These are phyloP conservation scores for Scedosporium aurantiacum DNA, from an alignment of 2,329 filamentous ascomycete genomes.

Conservation along the genomic window DNA sequence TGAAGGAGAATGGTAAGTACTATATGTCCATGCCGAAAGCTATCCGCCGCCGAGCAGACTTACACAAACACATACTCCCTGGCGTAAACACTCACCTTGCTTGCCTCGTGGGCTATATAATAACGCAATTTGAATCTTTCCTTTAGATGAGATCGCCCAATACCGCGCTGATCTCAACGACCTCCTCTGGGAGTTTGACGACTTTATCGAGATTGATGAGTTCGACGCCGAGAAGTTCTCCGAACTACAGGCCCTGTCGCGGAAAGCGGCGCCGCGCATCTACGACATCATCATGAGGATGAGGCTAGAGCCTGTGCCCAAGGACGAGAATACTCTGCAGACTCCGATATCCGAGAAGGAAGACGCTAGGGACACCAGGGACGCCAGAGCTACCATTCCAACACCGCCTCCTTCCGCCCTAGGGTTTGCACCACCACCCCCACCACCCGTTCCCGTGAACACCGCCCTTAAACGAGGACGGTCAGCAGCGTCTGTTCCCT, in stretches of 20 bases:
- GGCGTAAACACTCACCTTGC: background rate
- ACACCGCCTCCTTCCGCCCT: constrained; percentile 1
- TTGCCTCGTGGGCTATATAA: background rate
- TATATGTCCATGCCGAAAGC: background rate
- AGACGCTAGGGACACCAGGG: too few relatives aligned
- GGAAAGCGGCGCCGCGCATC: constrained; percentile 36
- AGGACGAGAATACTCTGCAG: background rate
- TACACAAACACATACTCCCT: background rate
- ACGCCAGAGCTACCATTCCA: background rate
- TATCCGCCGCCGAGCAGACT: background rate
- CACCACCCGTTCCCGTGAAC: background rate
- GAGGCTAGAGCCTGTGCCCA: constrained; percentile 30
- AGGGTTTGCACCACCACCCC: constrained; percentile 7
- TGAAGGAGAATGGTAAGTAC: constrained; percentile 40
- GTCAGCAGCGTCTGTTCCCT: background rate
- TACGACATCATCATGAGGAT: constrained; percentile 41
- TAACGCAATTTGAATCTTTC: background rate
- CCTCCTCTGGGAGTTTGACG: constrained; percentile 46
- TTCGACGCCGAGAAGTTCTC: constrained; percentile 41
- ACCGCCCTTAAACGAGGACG: constrained; percentile 3
- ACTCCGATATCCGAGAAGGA: background rate
- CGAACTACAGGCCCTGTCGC: constrained; percentile 35
- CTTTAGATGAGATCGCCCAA: constrained; percentile 37
- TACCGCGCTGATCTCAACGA: constrained; percentile 36
- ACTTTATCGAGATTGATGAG: constrained; percentile 35